Conservation (phyloP, 2,329 filamentous ascomycete species). For the Clarireedia homoeocarpa region DNA sequence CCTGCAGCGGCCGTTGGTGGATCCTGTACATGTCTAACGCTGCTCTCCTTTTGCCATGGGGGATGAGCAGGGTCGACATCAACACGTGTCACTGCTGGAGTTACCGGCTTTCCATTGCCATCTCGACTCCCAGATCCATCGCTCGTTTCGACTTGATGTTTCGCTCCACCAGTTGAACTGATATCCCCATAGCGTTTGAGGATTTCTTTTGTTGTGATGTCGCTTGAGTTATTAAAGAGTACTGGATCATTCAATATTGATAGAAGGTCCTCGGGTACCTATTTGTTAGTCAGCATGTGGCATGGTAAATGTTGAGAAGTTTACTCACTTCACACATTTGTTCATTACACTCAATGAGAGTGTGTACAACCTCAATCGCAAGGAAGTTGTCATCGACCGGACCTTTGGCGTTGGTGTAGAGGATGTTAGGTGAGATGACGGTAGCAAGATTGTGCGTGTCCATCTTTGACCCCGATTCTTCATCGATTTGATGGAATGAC, state of each 20-base stretch:
- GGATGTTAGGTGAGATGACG: slow-evolving; percentile 92
- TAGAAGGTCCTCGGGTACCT: slow-evolving; percentile 92
- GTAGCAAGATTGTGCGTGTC: slow-evolving; percentile 96
- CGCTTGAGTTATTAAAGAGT: slow-evolving; percentile 72
- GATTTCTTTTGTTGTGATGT: slow-evolving; percentile 96
- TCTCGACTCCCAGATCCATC: slow-evolving; percentile 46
- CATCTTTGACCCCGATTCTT: slow-evolving; percentile 98
- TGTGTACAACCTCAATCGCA: slow-evolving; percentile 87
- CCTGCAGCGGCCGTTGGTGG: slow-evolving; percentile 35
- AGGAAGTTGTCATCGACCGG: slow-evolving; percentile 82
- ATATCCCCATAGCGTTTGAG: slow-evolving; percentile 88
- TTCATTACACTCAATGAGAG: slow-evolving; percentile 87
- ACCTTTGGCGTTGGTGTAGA: slow-evolving; percentile 62
- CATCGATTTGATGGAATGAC: slow-evolving; percentile 94
- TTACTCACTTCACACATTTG: slow-evolving; percentile 86
- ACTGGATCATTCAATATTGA: slow-evolving; percentile 76
- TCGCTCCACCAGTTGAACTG: slow-evolving; percentile 37
- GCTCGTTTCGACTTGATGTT: slow-evolving; percentile 53
- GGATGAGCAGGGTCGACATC: slow-evolving; percentile 77
- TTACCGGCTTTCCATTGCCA: slow-evolving; percentile 37
- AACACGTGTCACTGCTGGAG: slow-evolving; percentile 56
- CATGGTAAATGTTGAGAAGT: not conserved
- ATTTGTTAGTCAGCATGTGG: slow-evolving; percentile 21
- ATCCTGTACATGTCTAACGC: slow-evolving; percentile 69
- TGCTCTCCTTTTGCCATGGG: slow-evolving; percentile 75